A percentile compares a stretch with the other conserved stretches of the same genome.
phyloP scores from a whole-genome alignment of 2,329 filamentous ascomycete species.

The Sphaerulina vaccinii region DNA sequence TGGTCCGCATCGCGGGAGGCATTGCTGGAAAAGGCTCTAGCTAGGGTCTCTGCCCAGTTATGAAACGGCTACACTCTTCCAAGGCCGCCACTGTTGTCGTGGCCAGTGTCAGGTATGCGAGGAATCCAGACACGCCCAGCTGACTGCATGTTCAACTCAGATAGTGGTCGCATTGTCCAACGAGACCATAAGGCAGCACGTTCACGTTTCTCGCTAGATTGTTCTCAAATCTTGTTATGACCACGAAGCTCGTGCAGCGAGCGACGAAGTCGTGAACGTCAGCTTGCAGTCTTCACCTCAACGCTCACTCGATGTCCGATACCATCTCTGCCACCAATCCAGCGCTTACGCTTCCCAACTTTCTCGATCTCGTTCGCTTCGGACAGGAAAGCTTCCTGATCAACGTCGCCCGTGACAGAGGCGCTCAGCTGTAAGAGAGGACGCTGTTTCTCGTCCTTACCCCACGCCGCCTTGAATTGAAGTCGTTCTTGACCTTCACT shows the following conservation, averaged over 20 bases:
- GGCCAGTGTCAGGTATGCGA: no score
- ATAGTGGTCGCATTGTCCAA: no score
- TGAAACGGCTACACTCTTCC: no score
- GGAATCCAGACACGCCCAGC: no score
- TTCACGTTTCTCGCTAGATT: no score
- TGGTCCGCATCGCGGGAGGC: no score
- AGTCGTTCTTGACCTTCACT: constrained; percentile 44
- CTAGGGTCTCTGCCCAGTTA: no score
- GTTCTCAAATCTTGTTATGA: neutral
- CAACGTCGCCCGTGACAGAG: constrained; percentile 39
- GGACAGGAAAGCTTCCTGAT: constrained; percentile 44
- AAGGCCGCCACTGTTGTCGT: no score
- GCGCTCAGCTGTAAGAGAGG: constrained; percentile 47
- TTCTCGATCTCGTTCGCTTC: constrained; percentile 51
- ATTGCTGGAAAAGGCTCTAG: no score
- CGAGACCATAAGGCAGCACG: no score
- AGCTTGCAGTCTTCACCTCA: constrained; percentile 10
- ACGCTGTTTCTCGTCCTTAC: constrained; percentile 43
- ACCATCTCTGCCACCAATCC: constrained; percentile 45
- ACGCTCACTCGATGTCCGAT: constrained; percentile 45
- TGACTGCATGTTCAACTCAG: no score
- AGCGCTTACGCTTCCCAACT: constrained; percentile 61
- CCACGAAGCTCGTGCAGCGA: neutral
- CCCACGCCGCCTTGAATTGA: constrained; percentile 45
- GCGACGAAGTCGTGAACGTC: neutral